Evolutionary conservation across 495 filamentous ascomycete genomes (phyloP).

Genomic region (Lepidopterella palustris): DNA sequence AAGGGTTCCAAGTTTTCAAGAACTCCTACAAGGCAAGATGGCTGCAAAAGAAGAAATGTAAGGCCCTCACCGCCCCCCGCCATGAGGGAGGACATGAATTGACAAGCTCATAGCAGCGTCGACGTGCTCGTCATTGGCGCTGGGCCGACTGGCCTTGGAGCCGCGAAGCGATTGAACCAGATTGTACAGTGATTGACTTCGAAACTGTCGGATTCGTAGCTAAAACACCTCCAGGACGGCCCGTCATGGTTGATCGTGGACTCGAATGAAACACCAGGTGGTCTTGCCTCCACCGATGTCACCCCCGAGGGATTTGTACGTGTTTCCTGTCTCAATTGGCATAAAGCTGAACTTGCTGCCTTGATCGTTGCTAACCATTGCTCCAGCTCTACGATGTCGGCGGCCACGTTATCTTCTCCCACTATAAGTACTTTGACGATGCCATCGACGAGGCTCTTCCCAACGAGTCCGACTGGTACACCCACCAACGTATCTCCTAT

Average conservation of each 20-base stretch:
- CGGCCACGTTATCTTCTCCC: conserved; percentile 99
- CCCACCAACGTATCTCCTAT: conserved; percentile 96
- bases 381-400: conserved; percentile 94
- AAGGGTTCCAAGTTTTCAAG: conserved; percentile 54
- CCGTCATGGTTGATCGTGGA: conserved; percentile 97
- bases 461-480: conserved; percentile 91
- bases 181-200: conserved; percentile 54
- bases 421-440: conserved; percentile 99
- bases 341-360: neutral
- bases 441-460: conserved; percentile 95
- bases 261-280: conserved; percentile 85
- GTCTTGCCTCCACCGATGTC: conserved; percentile 92
- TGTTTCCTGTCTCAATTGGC: conserved; percentile 32
- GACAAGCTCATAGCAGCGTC: conserved; percentile 57
- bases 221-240: conserved; percentile 52
- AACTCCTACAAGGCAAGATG: conserved; percentile 55
- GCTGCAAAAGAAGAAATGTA: conserved; percentile 49
- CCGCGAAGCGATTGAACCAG: conserved; percentile 95
- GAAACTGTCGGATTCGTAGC: neutral
- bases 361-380: conserved; percentile 15
- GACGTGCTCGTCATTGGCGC: conserved; percentile 98
- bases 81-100: neutral
- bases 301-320: conserved; percentile 96
- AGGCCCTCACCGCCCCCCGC: conserved; percentile 13
- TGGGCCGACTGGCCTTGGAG: conserved; percentile 92